Conservation (phyloP, 139 green algal genomes). For the Chlamydomonas eustigma region DNA sequence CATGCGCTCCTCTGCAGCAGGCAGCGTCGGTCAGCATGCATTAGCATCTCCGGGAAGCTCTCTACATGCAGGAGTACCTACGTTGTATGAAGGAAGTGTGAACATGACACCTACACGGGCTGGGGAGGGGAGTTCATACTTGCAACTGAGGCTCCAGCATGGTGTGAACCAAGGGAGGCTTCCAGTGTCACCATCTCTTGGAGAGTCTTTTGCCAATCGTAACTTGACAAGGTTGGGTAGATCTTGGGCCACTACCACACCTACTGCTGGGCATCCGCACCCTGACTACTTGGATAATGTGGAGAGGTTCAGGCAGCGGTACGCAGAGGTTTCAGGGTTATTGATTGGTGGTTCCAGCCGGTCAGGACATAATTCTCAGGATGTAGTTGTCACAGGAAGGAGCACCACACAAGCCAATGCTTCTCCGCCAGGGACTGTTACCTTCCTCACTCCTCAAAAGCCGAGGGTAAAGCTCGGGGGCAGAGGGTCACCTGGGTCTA, state of each 20-base stretch:
- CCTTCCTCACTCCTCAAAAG: too few species aligned
- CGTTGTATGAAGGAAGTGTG: background rate
- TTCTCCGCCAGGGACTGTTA: too few species aligned
- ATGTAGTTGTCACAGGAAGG: too few species aligned
- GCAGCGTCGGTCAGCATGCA: conserved; percentile 12
- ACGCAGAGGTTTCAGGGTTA: too few species aligned
- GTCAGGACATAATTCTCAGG: too few species aligned
- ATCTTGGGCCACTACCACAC: conserved; percentile 31
- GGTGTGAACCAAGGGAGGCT: background rate
- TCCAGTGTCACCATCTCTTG: background rate
- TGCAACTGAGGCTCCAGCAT: background rate
- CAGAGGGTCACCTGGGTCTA: too few species aligned
- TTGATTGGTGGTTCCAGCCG: too few species aligned
- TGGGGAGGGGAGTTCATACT: too few species aligned
- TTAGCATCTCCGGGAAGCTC: background rate
- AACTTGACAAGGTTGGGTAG: conserved; percentile 22
- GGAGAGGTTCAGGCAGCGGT: background rate
- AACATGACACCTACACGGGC: background rate
- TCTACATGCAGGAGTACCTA: background rate
- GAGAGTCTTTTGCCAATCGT: background rate
- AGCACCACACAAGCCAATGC: too few species aligned
- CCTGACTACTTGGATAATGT: conserved; percentile 31
- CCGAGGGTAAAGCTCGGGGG: too few species aligned
- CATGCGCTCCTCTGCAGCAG: conserved; percentile 26
- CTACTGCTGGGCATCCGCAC: conserved; percentile 20